Evolutionary conservation across 1,284 basidiomycete species (phyloP).

Genomic region (Ceratobasidium theobromae): DNA sequence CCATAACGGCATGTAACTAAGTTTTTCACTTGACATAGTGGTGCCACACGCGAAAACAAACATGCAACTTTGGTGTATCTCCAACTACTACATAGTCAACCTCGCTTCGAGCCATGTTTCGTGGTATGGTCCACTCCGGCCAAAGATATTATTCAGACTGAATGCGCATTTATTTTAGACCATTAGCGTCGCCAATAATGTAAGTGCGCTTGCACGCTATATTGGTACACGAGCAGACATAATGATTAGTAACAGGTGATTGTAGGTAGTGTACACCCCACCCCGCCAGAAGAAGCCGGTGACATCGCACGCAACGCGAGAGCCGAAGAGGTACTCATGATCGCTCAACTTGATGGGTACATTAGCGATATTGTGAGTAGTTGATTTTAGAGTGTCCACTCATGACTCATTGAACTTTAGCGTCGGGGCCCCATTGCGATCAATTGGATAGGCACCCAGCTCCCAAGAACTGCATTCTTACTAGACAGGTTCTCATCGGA

Average conservation of each 20-base stretch:
- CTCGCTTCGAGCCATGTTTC: constrained; percentile 68
- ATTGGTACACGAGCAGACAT: background rate
- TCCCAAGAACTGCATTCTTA: constrained; percentile 68
- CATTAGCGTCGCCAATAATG: constrained; percentile 27
- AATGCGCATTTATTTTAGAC: constrained; percentile 2
- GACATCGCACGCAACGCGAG: constrained; percentile 13
- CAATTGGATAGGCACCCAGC: constrained; percentile 45
- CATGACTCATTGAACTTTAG: constrained; percentile 5
- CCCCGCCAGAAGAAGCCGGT: background rate
- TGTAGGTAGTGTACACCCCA: constrained; percentile 23
- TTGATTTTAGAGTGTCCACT: background rate
- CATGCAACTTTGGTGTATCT: constrained; percentile 72
- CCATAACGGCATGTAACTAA: constrained; percentile 30
- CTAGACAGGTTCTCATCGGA: constrained; percentile 67
- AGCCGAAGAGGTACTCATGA: constrained; percentile 23
- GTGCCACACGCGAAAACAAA: constrained; percentile 71
- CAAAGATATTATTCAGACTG: background rate
- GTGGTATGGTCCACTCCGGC: constrained; percentile 54
- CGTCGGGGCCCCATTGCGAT: background rate
- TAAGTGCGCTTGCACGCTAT: background rate
- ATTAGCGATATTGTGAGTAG: background rate
- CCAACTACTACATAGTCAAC: constrained; percentile 69
- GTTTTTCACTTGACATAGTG: constrained; percentile 46
- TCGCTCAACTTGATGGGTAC: background rate
- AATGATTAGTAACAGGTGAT: constrained; percentile 16